phyloP scores from a whole-genome alignment of 768 basidiomycete species.

The Boletus tomentosulus region DNA sequence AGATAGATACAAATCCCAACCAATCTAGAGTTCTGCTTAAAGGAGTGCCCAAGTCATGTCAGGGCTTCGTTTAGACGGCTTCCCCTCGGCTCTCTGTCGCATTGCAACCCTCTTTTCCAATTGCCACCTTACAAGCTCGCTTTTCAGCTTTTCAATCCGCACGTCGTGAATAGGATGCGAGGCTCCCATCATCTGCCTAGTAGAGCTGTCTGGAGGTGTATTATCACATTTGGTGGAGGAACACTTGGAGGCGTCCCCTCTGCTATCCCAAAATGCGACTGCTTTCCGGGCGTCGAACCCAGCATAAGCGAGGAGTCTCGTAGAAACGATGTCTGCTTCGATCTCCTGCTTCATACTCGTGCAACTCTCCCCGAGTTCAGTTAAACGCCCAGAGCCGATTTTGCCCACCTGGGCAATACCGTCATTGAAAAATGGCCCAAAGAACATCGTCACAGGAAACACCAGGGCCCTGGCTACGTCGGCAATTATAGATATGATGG shows the following conservation, averaged over 20 bases:
- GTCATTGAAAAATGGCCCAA: conserved; percentile 95
- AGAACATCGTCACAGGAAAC: conserved; percentile 86
- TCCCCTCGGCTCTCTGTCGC: conserved; percentile 20
- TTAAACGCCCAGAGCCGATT: conserved; percentile 70
- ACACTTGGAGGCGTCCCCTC: conserved; percentile 32
- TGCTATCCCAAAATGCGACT: conserved; percentile 76
- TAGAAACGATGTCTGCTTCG: conserved; percentile 89
- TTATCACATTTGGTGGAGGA: conserved; percentile 15
- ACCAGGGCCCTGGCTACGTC: conserved; percentile 75
- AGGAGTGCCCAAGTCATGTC: conserved; percentile 9
- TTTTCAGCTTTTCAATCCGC: conserved; percentile 37
- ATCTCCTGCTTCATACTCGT: conserved; percentile 82
- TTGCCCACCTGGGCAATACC: conserved; percentile 80
- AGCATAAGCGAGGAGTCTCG: conserved; percentile 84
- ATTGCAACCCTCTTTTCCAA: conserved; percentile 29
- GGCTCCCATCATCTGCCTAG: conserved; percentile 33
- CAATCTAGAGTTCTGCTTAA: conserved; percentile 2
- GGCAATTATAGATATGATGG: conserved; percentile 67
- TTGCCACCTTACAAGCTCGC: conserved; percentile 47
- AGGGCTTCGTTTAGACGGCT: conserved; percentile 12
- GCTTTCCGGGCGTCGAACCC: conserved; percentile 86
- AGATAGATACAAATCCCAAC: not conserved
- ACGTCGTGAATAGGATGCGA: conserved; percentile 45
- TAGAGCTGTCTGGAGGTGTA: conserved; percentile 7
- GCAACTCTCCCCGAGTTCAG: conserved; percentile 68